Conservation (phyloP, 139 green algal genomes). For the Dunaliella primolecta region DNA sequence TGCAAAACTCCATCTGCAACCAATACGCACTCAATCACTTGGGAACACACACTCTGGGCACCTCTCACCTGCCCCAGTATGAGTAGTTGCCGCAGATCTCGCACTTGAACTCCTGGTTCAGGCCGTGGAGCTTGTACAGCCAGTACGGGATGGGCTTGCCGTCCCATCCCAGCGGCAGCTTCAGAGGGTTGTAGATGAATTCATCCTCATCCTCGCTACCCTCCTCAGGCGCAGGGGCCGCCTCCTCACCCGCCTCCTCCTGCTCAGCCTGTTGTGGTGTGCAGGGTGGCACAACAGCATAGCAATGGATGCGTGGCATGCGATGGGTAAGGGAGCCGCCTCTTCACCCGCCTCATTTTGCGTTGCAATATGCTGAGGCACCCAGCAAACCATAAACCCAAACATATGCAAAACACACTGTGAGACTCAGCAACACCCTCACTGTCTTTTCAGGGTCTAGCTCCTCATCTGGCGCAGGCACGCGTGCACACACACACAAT, state of each 20-base stretch:
- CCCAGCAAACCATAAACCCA: too few relatives aligned
- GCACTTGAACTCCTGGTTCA: constrained; percentile 87
- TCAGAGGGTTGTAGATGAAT: constrained; percentile 98
- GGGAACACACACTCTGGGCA: constrained; percentile 83
- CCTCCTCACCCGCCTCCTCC: constrained; percentile 54
- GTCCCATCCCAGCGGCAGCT: constrained; percentile 98
- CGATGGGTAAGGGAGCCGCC: too few relatives aligned
- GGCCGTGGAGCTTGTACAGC: constrained; percentile 99
- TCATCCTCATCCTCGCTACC: constrained; percentile 79
- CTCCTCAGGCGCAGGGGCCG: constrained; percentile 34
- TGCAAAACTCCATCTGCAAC: too few relatives aligned
- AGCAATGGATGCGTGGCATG: too few relatives aligned
- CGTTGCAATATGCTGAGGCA: too few relatives aligned
- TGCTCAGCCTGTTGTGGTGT: constrained; percentile 43
- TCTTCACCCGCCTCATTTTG: neutral
- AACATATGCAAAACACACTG: too few relatives aligned
- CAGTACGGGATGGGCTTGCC: constrained; percentile 99
- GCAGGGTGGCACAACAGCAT: neutral
- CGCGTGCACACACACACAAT: too few relatives aligned
- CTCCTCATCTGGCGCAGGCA: too few relatives aligned
- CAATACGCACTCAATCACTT: too few relatives aligned
- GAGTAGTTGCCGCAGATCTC: constrained; percentile 95
- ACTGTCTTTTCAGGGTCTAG: too few relatives aligned
- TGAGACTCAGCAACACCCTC: too few relatives aligned
- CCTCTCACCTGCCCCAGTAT: constrained; percentile 90